Percentiles rank a stretch among this genome's conserved stretches.
Conservation (phyloP, 108 stramenopile genomes). For the Pelagomonas calceolata region DNA sequence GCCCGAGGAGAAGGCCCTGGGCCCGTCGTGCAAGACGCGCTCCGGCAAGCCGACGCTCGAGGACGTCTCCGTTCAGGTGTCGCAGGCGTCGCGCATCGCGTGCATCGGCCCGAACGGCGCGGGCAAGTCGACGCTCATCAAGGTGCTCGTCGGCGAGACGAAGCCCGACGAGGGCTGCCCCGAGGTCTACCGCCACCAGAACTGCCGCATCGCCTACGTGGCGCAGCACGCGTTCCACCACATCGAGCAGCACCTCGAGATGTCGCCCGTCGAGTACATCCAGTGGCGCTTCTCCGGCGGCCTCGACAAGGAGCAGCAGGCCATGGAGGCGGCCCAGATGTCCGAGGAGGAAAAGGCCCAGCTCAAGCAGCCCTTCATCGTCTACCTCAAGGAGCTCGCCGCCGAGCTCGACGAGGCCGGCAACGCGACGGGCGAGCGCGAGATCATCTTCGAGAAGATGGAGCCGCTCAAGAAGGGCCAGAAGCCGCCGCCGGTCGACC, state of each 20-base stretch:
- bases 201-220: conserved; percentile 78
- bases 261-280: conserved; percentile 12
- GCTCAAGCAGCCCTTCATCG: conserved; percentile 4
- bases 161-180: conserved; percentile 57
- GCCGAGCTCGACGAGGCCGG: conserved; percentile 16
- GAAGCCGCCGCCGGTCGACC: neutral
- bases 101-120: conserved; percentile 54
- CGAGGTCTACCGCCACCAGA: conserved; percentile 69
- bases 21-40: too few relatives aligned
- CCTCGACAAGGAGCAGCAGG: conserved; percentile 72
- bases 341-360: conserved; percentile 38
- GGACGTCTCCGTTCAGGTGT: conserved; percentile 70
- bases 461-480: too few relatives aligned
- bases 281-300: conserved; percentile 37
- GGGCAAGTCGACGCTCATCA: conserved; percentile 55
- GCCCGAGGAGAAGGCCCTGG: too few relatives aligned
- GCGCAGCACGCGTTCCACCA: conserved; percentile 54
- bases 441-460: conserved; percentile 5
- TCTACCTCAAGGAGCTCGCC: conserved; percentile 12
- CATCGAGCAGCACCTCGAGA: conserved; percentile 14
- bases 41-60: conserved; percentile 50
- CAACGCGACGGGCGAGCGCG: conserved; percentile 13
- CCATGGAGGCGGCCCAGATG: conserved; percentile 56
- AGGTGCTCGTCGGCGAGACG: conserved; percentile 64
- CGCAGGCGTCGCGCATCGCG: conserved; percentile 68